Conservation (phyloP, 495 filamentous ascomycete genomes). For the Aspergillus bridgeri region DNA sequence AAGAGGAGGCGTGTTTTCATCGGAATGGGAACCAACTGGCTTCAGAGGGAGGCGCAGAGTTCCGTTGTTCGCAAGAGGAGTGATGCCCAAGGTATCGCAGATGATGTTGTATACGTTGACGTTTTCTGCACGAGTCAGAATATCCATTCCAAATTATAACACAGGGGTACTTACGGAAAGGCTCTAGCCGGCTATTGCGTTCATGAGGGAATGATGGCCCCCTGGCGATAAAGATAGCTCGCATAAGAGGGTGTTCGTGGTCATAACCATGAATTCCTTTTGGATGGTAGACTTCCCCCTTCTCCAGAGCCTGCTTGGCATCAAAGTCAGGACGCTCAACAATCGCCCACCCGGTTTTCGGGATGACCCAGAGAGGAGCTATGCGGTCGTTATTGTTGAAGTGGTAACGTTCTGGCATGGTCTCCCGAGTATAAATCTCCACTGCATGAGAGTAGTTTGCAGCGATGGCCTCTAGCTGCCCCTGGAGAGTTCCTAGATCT, state of each 20-base stretch:
- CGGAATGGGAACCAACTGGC: slow-evolving; percentile 64
- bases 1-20: slow-evolving; percentile 33
- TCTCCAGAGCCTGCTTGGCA: slow-evolving; percentile 56
- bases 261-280: slow-evolving; percentile 87
- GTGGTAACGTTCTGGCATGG: slow-evolving; percentile 88
- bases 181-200: slow-evolving; percentile 72
- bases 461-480: slow-evolving; percentile 37
- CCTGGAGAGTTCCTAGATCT: slow-evolving; percentile 47
- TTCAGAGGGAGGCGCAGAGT: slow-evolving; percentile 75
- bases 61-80: slow-evolving; percentile 75
- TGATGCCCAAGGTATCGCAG: slow-evolving; percentile 75
- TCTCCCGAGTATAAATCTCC: slow-evolving; percentile 78
- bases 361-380: slow-evolving; percentile 88
- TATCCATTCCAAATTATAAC: neutral
- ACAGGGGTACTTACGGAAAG: slow-evolving; percentile 67
- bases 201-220: slow-evolving; percentile 85
- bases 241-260: slow-evolving; percentile 84
- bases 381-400: slow-evolving; percentile 83
- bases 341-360: slow-evolving; percentile 85
- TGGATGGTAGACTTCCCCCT: slow-evolving; percentile 66
- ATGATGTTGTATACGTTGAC: slow-evolving; percentile 93
- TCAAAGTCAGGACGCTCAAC: slow-evolving; percentile 77
- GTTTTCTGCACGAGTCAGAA: slow-evolving; percentile 59
- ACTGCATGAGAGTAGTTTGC: slow-evolving; percentile 60
- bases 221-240: slow-evolving; percentile 84